phyloP scores from a whole-genome alignment of 1,139 yeast genomes.

The Diutina sp. region DNA sequence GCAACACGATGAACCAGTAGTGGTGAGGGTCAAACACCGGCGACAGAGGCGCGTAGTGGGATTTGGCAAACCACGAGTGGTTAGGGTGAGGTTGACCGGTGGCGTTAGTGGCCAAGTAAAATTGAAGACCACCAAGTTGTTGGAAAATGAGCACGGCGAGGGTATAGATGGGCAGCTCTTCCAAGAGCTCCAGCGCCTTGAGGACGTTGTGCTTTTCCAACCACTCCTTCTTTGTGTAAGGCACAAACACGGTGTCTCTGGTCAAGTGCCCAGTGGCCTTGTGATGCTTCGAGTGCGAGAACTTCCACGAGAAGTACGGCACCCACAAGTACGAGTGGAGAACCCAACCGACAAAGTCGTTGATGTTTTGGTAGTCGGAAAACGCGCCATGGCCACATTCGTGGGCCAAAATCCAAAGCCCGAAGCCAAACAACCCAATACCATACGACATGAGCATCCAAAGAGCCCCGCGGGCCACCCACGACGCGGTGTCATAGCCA shows the following conservation, averaged over 20 bases:
- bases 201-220: slow-evolving; percentile 24
- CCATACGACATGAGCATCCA: slow-evolving; percentile 28
- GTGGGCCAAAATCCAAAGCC: slow-evolving; percentile 79
- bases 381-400: slow-evolving; percentile 89
- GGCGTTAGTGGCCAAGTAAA: slow-evolving; percentile 55
- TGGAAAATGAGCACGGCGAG: slow-evolving; percentile 45
- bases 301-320: slow-evolving; percentile 83
- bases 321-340: slow-evolving; percentile 68
- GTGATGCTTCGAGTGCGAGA: slow-evolving; percentile 75
- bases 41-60: slow-evolving; percentile 61
- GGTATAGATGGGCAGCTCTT: slow-evolving; percentile 63
- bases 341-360: slow-evolving; percentile 73
- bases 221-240: slow-evolving; percentile 49
- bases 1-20: slow-evolving; percentile 54
- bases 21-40: slow-evolving; percentile 64
- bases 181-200: slow-evolving; percentile 45
- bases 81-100: slow-evolving; percentile 53
- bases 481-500: slow-evolving; percentile 15
- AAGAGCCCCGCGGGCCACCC: slow-evolving; percentile 18
- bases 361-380: slow-evolving; percentile 54
- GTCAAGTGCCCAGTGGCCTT: slow-evolving; percentile 77
- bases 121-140: slow-evolving; percentile 68
- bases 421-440: slow-evolving; percentile 64
- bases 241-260: slow-evolving; percentile 76
- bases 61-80: slow-evolving; percentile 20